Evolutionary conservation across 768 basidiomycete genomes (phyloP), one percentile per base, ranked within the genome.

Genomic region (Astraeus odoratus): DNA sequence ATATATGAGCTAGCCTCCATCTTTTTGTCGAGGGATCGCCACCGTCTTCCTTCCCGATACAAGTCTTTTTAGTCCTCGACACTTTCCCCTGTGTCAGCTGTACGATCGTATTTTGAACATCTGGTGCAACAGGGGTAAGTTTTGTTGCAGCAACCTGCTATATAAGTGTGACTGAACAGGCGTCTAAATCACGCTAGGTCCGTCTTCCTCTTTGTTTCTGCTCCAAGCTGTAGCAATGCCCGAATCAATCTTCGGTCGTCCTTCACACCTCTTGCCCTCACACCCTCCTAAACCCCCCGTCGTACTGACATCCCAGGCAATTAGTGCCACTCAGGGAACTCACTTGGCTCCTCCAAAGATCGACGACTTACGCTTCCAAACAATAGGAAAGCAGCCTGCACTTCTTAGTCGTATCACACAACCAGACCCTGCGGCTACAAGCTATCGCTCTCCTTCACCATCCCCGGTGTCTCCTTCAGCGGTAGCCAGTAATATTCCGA

Each of bases 371-470:
- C 66, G 63, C 22, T 83, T 81, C 56, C 58, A 51, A 9, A 70
- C 60, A 4, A 83, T 83, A 31, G 80, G 80, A 23, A 71, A 76
- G 53, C 60, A 65, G 47, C 78, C 80, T 0, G 61, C 66, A 12
- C 63, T 83, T 16, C 66, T 82, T 22, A 70, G 67, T 49, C 75
- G 81, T 19, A 64, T 82, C 27, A 68, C 73, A 25, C 56, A 58
- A 30, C 55, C 64, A 3, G 56, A 63, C 34, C 55, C 64, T 19
- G 59, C 60, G 34, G 37, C 51, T 5, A 29, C 18, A 2, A 38
- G 43, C 4, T 65, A 67, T 42, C 59, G 56, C 43, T 60, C 62
- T 0, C 53, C 58, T 6, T 51, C 66, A 4, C 60, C 62, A 5
- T 52, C 56, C 0, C 51, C 57, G 2, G 34, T 30, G 5, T 42